Conservation (phyloP, 495 filamentous ascomycete genomes). For the Xylaria curta region DNA sequence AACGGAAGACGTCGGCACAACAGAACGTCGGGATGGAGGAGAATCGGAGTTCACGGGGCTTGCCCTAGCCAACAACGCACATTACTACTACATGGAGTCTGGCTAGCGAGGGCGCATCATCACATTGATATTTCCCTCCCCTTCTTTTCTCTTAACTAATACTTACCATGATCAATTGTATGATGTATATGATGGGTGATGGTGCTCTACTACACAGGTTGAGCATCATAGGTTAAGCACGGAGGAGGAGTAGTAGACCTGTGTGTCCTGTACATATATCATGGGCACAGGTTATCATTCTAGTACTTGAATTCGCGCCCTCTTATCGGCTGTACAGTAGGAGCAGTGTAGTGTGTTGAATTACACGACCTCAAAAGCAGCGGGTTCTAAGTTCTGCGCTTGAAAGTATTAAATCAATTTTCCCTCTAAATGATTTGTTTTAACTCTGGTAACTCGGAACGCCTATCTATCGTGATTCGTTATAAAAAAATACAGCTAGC, state of each 20-base stretch:
- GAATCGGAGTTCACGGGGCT: neutral
- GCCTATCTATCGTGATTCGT: slow-evolving; percentile 13
- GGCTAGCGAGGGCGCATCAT: slow-evolving; percentile 6
- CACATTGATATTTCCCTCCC: neutral
- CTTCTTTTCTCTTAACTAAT: neutral
- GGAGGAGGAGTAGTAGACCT: slow-evolving; percentile 7
- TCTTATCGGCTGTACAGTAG: slow-evolving; percentile 21
- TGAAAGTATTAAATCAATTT: neutral
- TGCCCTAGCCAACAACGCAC: slow-evolving; percentile 3
- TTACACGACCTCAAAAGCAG: neutral
- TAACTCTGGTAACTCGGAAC: slow-evolving; percentile 1
- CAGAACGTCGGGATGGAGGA: neutral
- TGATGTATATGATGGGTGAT: neutral
- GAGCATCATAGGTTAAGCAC: neutral
- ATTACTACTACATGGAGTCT: slow-evolving; percentile 8
- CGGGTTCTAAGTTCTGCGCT: neutral
- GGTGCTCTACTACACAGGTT: neutral
- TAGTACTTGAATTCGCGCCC: neutral
- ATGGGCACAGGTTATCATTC: neutral
- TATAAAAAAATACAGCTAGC: neutral
- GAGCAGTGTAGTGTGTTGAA: neutral
- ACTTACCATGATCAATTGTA: neutral
- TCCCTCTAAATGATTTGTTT: too few species aligned
- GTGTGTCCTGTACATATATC: neutral
- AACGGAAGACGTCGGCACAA: neutral